Evolutionary conservation across 1,139 yeast species (phyloP).

Genomic region (Yueomyces sp.): DNA sequence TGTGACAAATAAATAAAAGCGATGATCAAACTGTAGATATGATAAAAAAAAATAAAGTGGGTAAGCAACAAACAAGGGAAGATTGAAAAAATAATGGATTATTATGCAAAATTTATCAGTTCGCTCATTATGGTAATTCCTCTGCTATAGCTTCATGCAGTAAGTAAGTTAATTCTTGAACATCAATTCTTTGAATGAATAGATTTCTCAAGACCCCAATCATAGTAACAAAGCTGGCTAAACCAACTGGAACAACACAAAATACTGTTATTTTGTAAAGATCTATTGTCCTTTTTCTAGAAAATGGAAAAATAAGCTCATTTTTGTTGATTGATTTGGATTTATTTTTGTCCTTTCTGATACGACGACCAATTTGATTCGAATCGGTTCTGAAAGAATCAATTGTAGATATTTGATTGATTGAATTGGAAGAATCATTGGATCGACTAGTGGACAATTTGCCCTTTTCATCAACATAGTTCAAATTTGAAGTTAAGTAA

Average conservation of each 20-base stretch:
- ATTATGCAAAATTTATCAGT: not conserved
- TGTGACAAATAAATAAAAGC: too few species aligned
- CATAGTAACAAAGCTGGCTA: conserved; percentile 91
- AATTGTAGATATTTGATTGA: not conserved
- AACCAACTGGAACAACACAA: conserved; percentile 93
- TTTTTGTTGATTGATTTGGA: conserved; percentile 1
- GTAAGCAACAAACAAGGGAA: too few species aligned
- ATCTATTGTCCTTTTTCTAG: conserved; percentile 47
- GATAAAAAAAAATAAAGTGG: too few species aligned
- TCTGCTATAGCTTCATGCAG: not conserved
- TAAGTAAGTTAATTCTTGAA: conserved; percentile 29
- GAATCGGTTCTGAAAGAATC: not conserved
- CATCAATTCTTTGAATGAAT: conserved; percentile 61
- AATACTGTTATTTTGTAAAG: conserved; percentile 80
- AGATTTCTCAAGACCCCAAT: conserved; percentile 64
- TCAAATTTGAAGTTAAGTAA: conserved; percentile 77
- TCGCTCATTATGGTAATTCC: not conserved
- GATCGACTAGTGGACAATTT: not conserved
- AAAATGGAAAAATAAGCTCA: conserved; percentile 11
- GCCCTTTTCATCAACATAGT: conserved; percentile 30
- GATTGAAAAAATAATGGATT: too few species aligned
- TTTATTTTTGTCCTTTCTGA: conserved; percentile 2
- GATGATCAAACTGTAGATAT: too few species aligned
- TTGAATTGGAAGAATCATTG: not conserved
- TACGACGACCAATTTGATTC: not conserved